Evolutionary conservation across 2,329 filamentous ascomycete species (phyloP), one percentile per base, ranked within the genome.

Genomic region (Diaporthe destruens): DNA sequence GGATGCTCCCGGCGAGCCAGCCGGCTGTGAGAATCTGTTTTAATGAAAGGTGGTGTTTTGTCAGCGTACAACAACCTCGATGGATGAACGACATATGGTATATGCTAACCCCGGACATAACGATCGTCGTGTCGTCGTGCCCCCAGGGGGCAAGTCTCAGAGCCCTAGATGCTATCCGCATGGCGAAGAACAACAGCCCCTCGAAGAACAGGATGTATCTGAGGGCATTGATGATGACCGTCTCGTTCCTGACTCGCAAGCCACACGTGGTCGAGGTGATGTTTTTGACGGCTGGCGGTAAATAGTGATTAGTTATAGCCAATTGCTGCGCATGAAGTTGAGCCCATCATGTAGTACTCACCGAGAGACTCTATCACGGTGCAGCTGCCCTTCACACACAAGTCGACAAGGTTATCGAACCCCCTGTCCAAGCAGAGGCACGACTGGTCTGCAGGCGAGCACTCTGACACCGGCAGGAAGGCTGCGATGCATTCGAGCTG

Each of bases 161-260:
- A 25, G 67, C 67, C 39, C 67, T 56, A 6, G 53, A 70, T 20
- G 42, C 53, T 14, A 70, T 9, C 20, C 67, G n/a, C 54, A 70
- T 56, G 12, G 29, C 25, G 12, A 70, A 70, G 1, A 51, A 57
- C 8, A 61, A 75, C 49, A 77, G 79, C 6, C 81, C 79, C n/a
- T 84, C 76, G 14, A 80, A 76, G 71, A 76, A 80, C 44, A 82
- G 75, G 75, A 72, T 18, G 6, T 55, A 55, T 36, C 49, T 57
- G 12, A 74, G n/a, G 20, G 23, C 44, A 20, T 63, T 29, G 18
- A 63, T 47, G 14, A 49, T 53, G 11, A 44, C 0, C 1, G 61
- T 65, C 44, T 65, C 20, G 2, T 65, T 36, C 20, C 44, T 44
- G 1, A 36, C 12, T 6, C 66, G 57, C 9, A 59, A 14, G 14